Conservation (phyloP, 257 asterid genomes). For the Solanum appendiculatum region DNA sequence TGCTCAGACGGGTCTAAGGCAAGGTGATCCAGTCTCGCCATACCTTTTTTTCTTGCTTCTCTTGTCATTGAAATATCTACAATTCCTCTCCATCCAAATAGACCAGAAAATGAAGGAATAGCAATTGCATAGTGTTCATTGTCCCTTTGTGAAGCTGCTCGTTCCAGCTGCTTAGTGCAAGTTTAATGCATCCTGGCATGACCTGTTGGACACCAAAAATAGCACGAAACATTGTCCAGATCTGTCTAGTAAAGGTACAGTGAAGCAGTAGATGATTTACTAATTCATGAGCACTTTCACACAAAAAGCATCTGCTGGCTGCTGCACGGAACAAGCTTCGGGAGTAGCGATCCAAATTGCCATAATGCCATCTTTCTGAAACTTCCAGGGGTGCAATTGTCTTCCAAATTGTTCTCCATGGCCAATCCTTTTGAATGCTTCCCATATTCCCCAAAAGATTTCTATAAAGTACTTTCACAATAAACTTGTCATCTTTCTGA, state of each 20-base stretch:
- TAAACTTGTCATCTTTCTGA: neutral
- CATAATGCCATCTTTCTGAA: too few relatives aligned
- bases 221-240: neutral
- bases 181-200: neutral
- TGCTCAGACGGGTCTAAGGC: neutral
- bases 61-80: neutral
- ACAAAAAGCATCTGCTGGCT: neutral
- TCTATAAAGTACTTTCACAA: neutral
- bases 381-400: neutral
- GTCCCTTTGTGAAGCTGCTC: neutral
- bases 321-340: neutral
- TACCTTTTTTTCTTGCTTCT: neutral
- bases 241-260: neutral
- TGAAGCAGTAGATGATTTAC: neutral
- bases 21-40: neutral
- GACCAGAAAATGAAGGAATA: neutral
- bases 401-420: neutral
- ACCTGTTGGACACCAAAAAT: neutral
- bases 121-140: neutral
- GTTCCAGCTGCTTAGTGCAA: neutral
- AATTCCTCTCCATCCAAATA: neutral
- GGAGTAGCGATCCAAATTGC: neutral
- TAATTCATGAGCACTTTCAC: neutral
- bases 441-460: too few relatives aligned
- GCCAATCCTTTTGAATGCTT: too few relatives aligned